Evolutionary conservation across 345 rosid genomes (phyloP).

Genomic region (Litchi chinensis): DNA sequence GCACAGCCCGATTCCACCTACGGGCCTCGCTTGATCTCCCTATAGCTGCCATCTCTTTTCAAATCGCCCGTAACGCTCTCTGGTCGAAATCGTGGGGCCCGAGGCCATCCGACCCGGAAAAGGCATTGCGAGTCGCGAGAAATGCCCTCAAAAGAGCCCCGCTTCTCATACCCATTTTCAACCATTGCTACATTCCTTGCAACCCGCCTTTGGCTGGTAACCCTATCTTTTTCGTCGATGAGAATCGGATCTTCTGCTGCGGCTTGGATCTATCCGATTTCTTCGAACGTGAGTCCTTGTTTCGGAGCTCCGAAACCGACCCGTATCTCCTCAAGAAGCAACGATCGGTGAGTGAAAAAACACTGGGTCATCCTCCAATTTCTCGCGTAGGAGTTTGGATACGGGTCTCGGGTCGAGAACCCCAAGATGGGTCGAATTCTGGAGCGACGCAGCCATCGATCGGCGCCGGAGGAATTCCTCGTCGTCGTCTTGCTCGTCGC

Average conservation of each 20-base stretch:
- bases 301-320: conserved; percentile 50
- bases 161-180: conserved; percentile 82
- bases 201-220: conserved; percentile 88
- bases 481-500: conserved; percentile 68
- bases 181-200: conserved; percentile 92
- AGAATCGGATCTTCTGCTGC: conserved; percentile 85
- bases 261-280: conserved; percentile 93
- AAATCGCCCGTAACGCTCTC: conserved; percentile 79
- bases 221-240: conserved; percentile 94
- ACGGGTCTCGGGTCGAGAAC: conserved; percentile 50
- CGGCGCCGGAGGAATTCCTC: conserved; percentile 74
- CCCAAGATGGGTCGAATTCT: conserved; percentile 97
- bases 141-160: conserved; percentile 89
- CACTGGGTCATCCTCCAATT: conserved; percentile 55
- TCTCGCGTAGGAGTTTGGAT: conserved; percentile 67
- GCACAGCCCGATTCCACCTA: conserved; percentile 71
- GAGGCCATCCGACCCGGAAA: conserved; percentile 82
- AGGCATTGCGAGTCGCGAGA: conserved; percentile 78
- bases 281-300: conserved; percentile 79
- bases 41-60: conserved; percentile 84
- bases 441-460: conserved; percentile 88
- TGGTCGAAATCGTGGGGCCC: conserved; percentile 97
- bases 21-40: conserved; percentile 87
- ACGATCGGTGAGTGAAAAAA: conserved; percentile 63
- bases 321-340: conserved; percentile 55